Percentiles rank a stretch among this genome's conserved stretches.
Evolutionary conservation across 139 green algal species (phyloP).

Genomic region (Klebsormidium nitens): DNA sequence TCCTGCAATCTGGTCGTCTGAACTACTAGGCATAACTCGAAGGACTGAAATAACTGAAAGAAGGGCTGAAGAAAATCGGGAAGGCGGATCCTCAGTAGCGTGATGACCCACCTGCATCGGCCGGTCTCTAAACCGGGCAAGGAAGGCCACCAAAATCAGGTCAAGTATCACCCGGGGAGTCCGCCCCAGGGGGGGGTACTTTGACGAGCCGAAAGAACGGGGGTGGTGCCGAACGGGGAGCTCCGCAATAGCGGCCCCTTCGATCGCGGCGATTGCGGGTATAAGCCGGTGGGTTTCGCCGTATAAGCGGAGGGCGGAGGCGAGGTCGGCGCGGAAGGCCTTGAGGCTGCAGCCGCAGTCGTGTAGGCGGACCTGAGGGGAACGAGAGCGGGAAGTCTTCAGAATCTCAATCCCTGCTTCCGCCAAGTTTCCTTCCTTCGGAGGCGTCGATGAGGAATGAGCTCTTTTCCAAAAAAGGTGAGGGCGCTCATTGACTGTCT

Average conservation of each 20-base stretch:
- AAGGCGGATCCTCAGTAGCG: too few species aligned
- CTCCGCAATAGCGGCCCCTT: conserved; percentile 39
- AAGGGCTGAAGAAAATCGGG: too few species aligned
- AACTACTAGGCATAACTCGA: too few species aligned
- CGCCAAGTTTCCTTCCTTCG: too few species aligned
- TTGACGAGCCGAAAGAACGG: conserved; percentile 30
- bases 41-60: too few species aligned
- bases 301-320: conserved; percentile 31
- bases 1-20: too few species aligned
- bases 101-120: conserved; percentile 35
- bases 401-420: too few species aligned
- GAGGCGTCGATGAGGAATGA: too few species aligned
- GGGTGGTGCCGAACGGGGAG: conserved; percentile 34
- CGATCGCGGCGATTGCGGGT: conserved; percentile 40
- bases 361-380: conserved; percentile 33
- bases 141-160: conserved; percentile 40
- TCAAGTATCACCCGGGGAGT: conserved; percentile 41
- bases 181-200: conserved; percentile 35
- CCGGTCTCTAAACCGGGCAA: conserved; percentile 30
- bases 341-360: conserved; percentile 47
- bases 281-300: conserved; percentile 46
- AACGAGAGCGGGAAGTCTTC: too few species aligned
- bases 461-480: too few species aligned
- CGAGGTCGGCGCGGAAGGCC: conserved; percentile 26
- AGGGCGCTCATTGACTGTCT: too few species aligned